Percentiles rank a stretch among this genome's conserved stretches.
phyloP scores from a whole-genome alignment of 2,329 filamentous ascomycete genomes.

The Aciculosporium take region DNA sequence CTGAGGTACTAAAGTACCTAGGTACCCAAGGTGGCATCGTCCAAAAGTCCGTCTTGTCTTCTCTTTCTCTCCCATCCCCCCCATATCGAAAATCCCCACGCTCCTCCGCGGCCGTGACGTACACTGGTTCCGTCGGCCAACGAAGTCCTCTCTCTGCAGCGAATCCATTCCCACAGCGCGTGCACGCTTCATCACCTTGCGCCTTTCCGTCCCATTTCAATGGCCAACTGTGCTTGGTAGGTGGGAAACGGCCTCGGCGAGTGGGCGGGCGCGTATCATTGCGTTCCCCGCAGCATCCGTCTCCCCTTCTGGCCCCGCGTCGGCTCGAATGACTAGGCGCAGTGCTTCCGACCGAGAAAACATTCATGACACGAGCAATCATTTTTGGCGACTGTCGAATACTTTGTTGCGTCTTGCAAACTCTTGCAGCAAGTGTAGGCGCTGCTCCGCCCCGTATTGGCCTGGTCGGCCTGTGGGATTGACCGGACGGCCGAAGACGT shows the following conservation, averaged over 20 bases:
- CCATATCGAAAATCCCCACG: background rate
- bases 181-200: constrained; percentile 7
- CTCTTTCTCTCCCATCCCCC: background rate
- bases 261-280: constrained; percentile 31
- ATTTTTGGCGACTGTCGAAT: background rate
- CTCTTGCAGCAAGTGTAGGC: background rate
- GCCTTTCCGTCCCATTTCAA: constrained; percentile 28
- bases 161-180: background rate
- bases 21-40: too few species aligned
- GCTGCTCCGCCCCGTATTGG: constrained; percentile 2
- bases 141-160: background rate
- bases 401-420: background rate
- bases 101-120: background rate
- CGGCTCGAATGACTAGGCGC: constrained; percentile 4
- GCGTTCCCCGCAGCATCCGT: constrained; percentile 42
- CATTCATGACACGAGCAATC: background rate
- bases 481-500: background rate
- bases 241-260: constrained; percentile 39
- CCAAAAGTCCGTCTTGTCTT: background rate
- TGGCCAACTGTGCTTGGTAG: constrained; percentile 44
- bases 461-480: constrained; percentile 4
- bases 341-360: background rate
- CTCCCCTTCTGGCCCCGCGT: constrained; percentile 10
- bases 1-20: too few species aligned
- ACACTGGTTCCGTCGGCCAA: background rate